These are phyloP conservation scores for Eucalyptus albens DNA, from an alignment of 345 rosid genomes.

Conservation along the genomic window DNA sequence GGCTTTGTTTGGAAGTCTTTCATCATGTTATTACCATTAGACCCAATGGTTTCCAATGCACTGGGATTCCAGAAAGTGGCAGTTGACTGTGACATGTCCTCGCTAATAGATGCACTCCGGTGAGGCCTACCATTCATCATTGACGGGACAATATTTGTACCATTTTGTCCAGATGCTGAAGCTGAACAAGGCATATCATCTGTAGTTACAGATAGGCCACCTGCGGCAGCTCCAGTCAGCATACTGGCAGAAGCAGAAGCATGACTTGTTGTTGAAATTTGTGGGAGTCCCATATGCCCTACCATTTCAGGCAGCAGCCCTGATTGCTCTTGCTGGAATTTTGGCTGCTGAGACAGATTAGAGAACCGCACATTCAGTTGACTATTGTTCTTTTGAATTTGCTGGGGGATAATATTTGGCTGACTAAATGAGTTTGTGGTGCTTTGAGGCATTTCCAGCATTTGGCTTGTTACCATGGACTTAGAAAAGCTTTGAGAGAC, in stretches of 20 bases:
- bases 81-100: constrained; percentile 39
- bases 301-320: constrained; percentile 25
- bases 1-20: constrained; percentile 34
- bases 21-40: constrained; percentile 3
- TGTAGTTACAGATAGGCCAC: constrained; percentile 36
- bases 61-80: constrained; percentile 19
- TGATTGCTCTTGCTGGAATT: constrained; percentile 30
- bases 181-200: constrained; percentile 54
- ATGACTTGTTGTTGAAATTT: constrained; percentile 16
- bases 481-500: constrained; percentile 42
- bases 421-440: constrained; percentile 18
- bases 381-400: constrained; percentile 18
- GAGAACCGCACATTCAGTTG: constrained; percentile 20
- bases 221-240: constrained; percentile 15
- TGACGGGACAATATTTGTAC: constrained; percentile 18
- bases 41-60: constrained; percentile 22
- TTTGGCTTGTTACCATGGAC: constrained; percentile 19
- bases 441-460: constrained; percentile 31
- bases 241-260: constrained; percentile 9
- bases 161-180: constrained; percentile 39
- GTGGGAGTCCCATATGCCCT: constrained; percentile 14
- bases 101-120: constrained; percentile 15
- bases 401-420: constrained; percentile 20
- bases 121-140: constrained; percentile 10
- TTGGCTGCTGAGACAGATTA: constrained; percentile 19